Percentiles rank a stretch among this genome's conserved stretches.
Conservation (phyloP, 2,329 filamentous ascomycete species). For the Ustilaginoidea virens region DNA sequence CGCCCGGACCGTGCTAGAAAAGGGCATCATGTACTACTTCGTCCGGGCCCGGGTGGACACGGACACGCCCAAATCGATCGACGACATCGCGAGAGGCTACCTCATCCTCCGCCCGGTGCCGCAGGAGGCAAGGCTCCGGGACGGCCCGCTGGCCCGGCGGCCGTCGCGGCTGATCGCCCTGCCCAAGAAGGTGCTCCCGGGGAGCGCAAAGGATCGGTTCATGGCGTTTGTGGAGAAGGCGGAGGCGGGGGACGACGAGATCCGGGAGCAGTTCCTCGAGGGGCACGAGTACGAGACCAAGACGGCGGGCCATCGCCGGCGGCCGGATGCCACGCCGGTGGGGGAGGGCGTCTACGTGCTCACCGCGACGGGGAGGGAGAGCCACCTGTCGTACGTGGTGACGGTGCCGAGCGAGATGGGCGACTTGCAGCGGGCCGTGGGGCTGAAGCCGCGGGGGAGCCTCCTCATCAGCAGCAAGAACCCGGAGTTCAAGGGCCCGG, state of each 20-base stretch:
- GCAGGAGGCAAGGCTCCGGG: conserved; percentile 43
- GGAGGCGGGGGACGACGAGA: conserved; percentile 44
- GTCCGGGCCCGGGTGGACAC: conserved; percentile 62
- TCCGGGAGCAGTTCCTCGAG: conserved; percentile 59
- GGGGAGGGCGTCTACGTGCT: conserved; percentile 79
- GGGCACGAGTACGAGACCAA: conserved; percentile 59
- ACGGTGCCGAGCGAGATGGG: conserved; percentile 57
- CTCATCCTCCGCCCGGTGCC: conserved; percentile 64
- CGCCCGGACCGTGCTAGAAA: conserved; percentile 52
- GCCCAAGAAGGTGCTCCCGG: conserved; percentile 72
- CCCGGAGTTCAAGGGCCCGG: conserved; percentile 51
- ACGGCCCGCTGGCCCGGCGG: conserved; percentile 29
- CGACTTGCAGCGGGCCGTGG: conserved; percentile 61
- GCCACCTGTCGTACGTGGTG: conserved; percentile 65
- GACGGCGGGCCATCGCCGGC: conserved; percentile 53
- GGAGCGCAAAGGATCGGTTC: conserved; percentile 52
- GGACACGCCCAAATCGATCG: conserved; percentile 50
- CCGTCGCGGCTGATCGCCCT: conserved; percentile 62
- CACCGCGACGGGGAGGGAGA: conserved; percentile 53
- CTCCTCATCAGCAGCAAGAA: conserved; percentile 74
- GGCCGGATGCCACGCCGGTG: conserved; percentile 56
- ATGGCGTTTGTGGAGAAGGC: conserved; percentile 75
- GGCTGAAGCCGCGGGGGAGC: conserved; percentile 35
- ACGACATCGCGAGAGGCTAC: conserved; percentile 64
- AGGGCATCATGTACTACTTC: conserved; percentile 86